A percentile compares a stretch with the other conserved stretches of the same genome.
These are phyloP conservation scores for Crithidia mellificae DNA, from an alignment of 208 protist genomes.

Conservation along the genomic window DNA sequence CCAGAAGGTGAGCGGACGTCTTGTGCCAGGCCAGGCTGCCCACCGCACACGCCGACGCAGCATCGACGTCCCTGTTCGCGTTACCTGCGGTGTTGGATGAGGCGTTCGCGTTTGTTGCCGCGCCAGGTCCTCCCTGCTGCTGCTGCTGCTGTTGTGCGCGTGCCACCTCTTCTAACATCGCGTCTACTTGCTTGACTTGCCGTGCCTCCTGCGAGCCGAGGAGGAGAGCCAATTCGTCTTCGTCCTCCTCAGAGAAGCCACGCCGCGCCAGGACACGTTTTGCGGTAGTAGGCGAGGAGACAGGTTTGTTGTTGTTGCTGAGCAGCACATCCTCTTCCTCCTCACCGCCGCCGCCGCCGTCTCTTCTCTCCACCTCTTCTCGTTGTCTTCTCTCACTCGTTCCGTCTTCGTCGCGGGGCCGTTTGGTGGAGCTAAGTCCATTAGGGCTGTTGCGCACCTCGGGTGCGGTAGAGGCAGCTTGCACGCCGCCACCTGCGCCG, in stretches of 20 bases:
- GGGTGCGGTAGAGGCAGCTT: too few relatives aligned
- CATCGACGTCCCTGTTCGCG: not conserved
- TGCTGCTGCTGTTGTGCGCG: slow-evolving; percentile 12
- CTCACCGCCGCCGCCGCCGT: too few relatives aligned
- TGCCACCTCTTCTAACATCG: slow-evolving; percentile 19
- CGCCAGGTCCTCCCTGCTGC: not conserved
- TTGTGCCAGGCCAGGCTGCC: slow-evolving; percentile 56
- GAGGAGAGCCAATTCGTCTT: slow-evolving; percentile 80
- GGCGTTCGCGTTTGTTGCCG: too few relatives aligned
- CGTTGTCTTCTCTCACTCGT: too few relatives aligned
- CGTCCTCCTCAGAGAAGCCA: slow-evolving; percentile 38
- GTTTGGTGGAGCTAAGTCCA: too few relatives aligned
- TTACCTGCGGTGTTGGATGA: not conserved
- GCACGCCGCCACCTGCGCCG: too few relatives aligned
- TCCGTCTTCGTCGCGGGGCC: slow-evolving; percentile 8
- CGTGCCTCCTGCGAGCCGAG: slow-evolving; percentile 61
- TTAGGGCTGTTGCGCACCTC: too few relatives aligned
- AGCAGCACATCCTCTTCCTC: not conserved
- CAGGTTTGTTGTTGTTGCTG: not conserved
- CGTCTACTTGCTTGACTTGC: slow-evolving; percentile 38
- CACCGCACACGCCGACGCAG: slow-evolving; percentile 27
- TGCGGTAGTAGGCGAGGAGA: not conserved
- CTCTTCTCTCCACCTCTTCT: not conserved
- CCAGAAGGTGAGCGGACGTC: slow-evolving; percentile 35
- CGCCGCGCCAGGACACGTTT: slow-evolving; percentile 21